Base-by-base conservation (phyloP, 306 rosid genomes). In the Citrullus amarus region DNA sequence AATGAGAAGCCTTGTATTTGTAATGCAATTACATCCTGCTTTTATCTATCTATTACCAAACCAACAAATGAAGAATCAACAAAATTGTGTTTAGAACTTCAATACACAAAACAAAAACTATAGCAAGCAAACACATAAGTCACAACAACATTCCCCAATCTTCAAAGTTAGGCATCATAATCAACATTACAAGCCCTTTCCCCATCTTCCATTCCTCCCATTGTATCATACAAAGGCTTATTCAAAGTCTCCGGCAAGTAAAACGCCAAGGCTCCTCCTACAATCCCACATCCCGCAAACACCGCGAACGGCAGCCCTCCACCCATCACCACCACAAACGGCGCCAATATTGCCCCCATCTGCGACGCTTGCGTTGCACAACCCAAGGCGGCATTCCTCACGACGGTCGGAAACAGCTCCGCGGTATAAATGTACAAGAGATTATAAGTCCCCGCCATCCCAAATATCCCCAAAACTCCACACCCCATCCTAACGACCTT, bases 351-450 rank as follows among this genome's bases (percentile, higher is more conserved):
- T 0, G 98, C 98, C 36, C 98, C 98, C 93, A 94, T 89, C 41
- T 92, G 96, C 0, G 89, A 88, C 0, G 98, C 96, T 72, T 92
- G 98, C 0, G 95, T 85, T 0, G 92, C 85, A 20, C 90, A 80
- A 2, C 98, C 98, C 0, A 94, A 85, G 0, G 98, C 96, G 0
- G 97, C 93, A 18, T 90, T 94, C 82, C 98, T 88, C 30, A 94
- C 98, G 78, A 94, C 98, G 0, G 98, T 94, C 0, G 98, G 97
- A 51, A 94, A 94, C 79, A 94, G 57, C 91, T 94, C 98, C 2
- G 93, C 77, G 1, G 97, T 87, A 61, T 90, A 94, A 50, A 94
- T 90, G 60, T 90, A 94, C 77, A 94, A 43, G 81, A 94, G 54
- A 32, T 94, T 94, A 41, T 92, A 92, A 53, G 96, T 94, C 65